Evolutionary conservation across 2,329 filamentous ascomycete species (phyloP).

Genomic region (Xylogone sp.): DNA sequence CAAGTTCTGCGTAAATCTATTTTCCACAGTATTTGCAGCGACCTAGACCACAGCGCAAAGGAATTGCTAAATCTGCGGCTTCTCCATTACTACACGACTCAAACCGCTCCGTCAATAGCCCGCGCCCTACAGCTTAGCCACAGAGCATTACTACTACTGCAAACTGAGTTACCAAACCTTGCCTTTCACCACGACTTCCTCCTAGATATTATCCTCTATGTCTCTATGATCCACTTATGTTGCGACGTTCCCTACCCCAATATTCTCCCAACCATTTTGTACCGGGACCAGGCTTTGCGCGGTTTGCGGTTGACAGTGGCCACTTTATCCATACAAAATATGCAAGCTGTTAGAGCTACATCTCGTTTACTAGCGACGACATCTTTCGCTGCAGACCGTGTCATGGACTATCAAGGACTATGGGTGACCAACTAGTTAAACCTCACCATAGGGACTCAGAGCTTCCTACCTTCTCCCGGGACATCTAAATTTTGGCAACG

Average conservation of each 20-base stretch:
- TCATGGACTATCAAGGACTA: background rate
- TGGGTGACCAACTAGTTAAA: background rate
- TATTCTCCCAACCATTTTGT: conserved; percentile 15
- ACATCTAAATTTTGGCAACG: background rate
- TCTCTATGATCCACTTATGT: conserved; percentile 22
- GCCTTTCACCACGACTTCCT: conserved; percentile 25
- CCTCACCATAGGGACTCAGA: background rate
- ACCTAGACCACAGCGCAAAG: background rate
- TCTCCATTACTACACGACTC: conserved; percentile 25
- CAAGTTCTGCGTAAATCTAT: background rate
- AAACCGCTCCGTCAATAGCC: conserved; percentile 12
- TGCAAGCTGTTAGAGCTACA: conserved; percentile 21
- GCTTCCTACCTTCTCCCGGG: background rate
- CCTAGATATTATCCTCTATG: conserved; percentile 21
- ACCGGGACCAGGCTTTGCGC: conserved; percentile 18
- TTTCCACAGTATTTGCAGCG: background rate
- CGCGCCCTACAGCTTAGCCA: conserved; percentile 3
- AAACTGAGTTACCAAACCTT: conserved; percentile 18
- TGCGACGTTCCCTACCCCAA: conserved; percentile 11
- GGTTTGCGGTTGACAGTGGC: conserved; percentile 17
- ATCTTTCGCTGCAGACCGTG: background rate
- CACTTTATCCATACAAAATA: conserved; percentile 8
- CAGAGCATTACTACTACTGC: conserved; percentile 7
- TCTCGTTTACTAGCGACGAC: conserved; percentile 15
- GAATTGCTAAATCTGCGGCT: conserved; percentile 13